phyloP scores from a whole-genome alignment of 768 basidiomycete genomes.

The Harrya chromipes region DNA sequence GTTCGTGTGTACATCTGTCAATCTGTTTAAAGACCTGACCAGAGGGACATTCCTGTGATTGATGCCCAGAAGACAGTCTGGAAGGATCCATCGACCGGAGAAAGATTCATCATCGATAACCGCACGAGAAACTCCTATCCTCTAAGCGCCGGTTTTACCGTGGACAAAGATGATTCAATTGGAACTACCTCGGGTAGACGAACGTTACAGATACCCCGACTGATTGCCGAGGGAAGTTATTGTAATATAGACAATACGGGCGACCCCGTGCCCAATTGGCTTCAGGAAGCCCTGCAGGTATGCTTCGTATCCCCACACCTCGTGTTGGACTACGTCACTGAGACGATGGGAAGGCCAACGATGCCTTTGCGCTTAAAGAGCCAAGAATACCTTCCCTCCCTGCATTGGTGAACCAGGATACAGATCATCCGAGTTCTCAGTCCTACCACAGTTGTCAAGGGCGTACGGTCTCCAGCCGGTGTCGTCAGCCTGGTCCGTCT shows the following conservation, averaged over 20 bases:
- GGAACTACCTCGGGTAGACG: constrained; percentile 11
- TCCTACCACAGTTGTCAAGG: constrained; percentile 12
- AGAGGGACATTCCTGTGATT: constrained; percentile 26
- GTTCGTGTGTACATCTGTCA: constrained; percentile 2
- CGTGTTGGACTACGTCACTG: constrained; percentile 5
- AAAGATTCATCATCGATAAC: constrained; percentile 58
- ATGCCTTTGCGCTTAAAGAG: constrained; percentile 49
- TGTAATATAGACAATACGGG: constrained; percentile 5
- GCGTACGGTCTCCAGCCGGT: constrained; percentile 6
- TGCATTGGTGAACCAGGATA: constrained; percentile 8
- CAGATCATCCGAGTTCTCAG: constrained; percentile 9
- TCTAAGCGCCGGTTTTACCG: constrained; percentile 18
- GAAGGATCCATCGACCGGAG: constrained; percentile 62
- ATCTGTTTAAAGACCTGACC: constrained; percentile 11
- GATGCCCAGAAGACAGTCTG: constrained; percentile 38
- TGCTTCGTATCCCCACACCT: constrained; percentile 18
- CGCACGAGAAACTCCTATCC: constrained; percentile 67
- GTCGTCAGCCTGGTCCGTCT: constrained; percentile 12
- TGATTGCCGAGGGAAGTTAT: constrained; percentile 1
- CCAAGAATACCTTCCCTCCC: constrained; percentile 42
- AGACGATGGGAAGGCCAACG: constrained; percentile 45
- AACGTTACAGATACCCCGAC: constrained; percentile 9
- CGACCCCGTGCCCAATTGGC: constrained; percentile 55
- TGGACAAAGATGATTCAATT: constrained; percentile 6
- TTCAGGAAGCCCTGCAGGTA: constrained; percentile 58